Percentiles rank a stretch among this genome's conserved stretches.
Evolutionary conservation across 2,329 filamentous ascomycete genomes (phyloP).

Genomic region (Aspergillus ibericus): DNA sequence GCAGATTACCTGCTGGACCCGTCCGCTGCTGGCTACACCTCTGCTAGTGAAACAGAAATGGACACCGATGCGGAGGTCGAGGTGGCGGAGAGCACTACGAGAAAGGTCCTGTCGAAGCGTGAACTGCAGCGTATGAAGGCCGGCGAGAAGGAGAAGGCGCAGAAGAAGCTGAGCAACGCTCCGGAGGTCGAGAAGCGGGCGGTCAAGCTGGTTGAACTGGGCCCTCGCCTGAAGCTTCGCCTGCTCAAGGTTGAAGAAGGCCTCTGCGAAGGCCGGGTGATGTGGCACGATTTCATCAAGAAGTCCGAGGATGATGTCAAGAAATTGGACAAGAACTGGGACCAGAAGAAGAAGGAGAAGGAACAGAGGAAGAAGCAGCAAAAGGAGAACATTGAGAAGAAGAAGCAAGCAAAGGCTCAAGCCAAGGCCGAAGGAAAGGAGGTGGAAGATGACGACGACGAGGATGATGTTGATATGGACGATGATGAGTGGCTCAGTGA

Average conservation of each 20-base stretch:
- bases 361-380: constrained; percentile 78
- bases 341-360: constrained; percentile 74
- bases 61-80: constrained; percentile 97
- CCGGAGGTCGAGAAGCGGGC: constrained; percentile 74
- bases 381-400: constrained; percentile 86
- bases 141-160: constrained; percentile 46
- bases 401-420: constrained; percentile 65
- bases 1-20: constrained; percentile 90
- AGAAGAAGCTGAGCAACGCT: constrained; percentile 40
- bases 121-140: constrained; percentile 50
- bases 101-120: constrained; percentile 54
- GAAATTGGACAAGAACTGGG: constrained; percentile 80
- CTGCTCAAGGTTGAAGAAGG: constrained; percentile 97
- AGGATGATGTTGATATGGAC: constrained; percentile 55
- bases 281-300: constrained; percentile 96
- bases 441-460: constrained; percentile 48
- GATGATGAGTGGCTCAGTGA: constrained; percentile 57
- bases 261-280: constrained; percentile 80
- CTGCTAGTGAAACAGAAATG: constrained; percentile 86
- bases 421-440: constrained; percentile 43
- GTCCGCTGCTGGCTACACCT: constrained; percentile 79
- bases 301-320: constrained; percentile 78
- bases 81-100: constrained; percentile 61
- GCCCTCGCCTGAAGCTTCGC: constrained; percentile 82
- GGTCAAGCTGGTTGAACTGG: constrained; percentile 88